Evolutionary conservation across 345 rosid species (phyloP), one percentile per base, ranked within the genome.

Genomic region (Carallia brachiata): DNA sequence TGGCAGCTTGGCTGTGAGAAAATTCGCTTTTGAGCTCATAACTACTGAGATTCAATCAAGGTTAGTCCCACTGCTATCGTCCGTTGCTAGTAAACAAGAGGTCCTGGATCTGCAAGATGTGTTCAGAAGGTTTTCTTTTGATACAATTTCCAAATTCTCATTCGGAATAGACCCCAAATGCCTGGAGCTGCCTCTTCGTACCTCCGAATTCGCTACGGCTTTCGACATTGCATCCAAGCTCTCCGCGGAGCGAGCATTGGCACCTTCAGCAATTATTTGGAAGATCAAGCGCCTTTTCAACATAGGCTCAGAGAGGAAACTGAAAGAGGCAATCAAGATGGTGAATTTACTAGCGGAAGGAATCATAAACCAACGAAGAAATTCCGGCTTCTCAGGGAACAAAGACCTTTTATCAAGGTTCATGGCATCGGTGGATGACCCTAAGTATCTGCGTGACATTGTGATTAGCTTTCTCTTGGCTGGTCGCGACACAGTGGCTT

Each of bases 401-500:
- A 55, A 55, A 55, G 59, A 55, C 31, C 59, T 55, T 23, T 55
- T 55, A 23, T 23, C 59, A 8, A 23, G 59, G 3, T 55, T 55
- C 31, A 55, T 55, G 32, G 13, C 13, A 9, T 19, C 59, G 13
- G 31, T 55, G 6, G 6, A 12, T 23, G 59, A 55, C 59, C 5
- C 23, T 7, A 55, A 55, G 15, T 8, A 19, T 12, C 31, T 55
- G 59, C 27, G 59, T 7, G 59, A 55, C 31, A 55, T 55, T 55
- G 59, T 55, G 30, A 55, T 55, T 7, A 55, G 55, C 72, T 87
- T 87, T 75, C 75, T 87, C 58, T 77, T 87, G 63, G 91, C 88
- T 2, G 91, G 91, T 2, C 71, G 86, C 19, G 91, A 87, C 78
- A 87, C 91, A 10, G 79, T 81, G 34, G 77, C 89, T 15, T 75